Conservation (phyloP, 176 grass and related monocot species). For the Carex kokanica region DNA sequence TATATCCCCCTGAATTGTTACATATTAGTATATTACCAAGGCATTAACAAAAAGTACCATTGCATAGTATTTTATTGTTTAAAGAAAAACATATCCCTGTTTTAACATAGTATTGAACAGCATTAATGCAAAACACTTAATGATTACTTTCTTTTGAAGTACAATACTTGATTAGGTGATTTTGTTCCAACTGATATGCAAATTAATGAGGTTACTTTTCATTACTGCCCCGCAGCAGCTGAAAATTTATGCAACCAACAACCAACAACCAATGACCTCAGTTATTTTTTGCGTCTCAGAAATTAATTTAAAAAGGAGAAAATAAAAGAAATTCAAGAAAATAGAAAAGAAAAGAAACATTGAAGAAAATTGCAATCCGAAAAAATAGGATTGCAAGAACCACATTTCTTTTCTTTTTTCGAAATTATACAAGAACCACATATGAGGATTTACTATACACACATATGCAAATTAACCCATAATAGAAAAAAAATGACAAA, state of each 20-base stretch:
- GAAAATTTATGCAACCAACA: background rate
- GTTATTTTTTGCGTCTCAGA: background rate
- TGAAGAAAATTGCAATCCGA: background rate
- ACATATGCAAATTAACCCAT: background rate
- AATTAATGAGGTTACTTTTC: background rate
- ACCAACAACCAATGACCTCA: background rate
- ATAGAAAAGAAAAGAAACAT: background rate
- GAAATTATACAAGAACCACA: background rate
- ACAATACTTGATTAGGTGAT: background rate
- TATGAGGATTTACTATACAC: background rate
- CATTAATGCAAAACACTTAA: background rate
- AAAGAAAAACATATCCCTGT: background rate
- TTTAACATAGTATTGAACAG: background rate
- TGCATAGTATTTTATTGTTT: background rate
- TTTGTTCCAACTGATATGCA: background rate
- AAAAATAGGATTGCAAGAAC: background rate
- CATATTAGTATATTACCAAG: background rate
- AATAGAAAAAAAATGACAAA: background rate
- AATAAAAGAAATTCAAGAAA: background rate
- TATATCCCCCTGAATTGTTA: constrained; percentile 19
- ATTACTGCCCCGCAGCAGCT: background rate
- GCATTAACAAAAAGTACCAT: background rate
- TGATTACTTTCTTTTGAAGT: background rate
- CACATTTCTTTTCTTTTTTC: too few relatives aligned
- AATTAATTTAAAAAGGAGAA: background rate